These are phyloP conservation scores for Poterioochromonas sp. DNA, from an alignment of 352 stramenopile genomes.

Conservation along the genomic window DNA sequence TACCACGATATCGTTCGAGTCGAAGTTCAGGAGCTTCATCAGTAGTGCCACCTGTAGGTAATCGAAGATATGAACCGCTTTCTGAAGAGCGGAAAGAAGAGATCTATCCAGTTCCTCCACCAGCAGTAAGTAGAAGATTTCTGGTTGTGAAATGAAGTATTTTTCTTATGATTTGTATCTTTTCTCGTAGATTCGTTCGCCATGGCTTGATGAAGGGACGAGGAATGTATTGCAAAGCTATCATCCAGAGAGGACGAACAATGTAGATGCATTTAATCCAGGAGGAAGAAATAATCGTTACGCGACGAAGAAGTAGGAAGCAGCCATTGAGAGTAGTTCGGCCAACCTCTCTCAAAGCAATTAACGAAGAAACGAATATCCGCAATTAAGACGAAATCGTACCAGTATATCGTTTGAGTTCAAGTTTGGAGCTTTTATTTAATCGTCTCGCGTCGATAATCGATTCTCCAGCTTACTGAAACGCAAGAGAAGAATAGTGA, in stretches of 20 bases:
- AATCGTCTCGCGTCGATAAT: too few relatives aligned
- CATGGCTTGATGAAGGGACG: slow-evolving; percentile 8
- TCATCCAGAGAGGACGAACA: slow-evolving; percentile 10
- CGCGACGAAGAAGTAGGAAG: slow-evolving; percentile 8
- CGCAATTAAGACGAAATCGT: too few relatives aligned
- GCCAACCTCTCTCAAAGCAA: too few relatives aligned
- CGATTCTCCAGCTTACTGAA: too few relatives aligned
- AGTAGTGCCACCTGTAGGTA: slow-evolving; percentile 10
- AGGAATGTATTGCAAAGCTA: slow-evolving; percentile 14
- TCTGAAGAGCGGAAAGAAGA: slow-evolving; percentile 11
- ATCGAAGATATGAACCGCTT: slow-evolving; percentile 13
- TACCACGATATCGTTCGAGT: slow-evolving; percentile 11
- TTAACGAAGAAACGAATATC: too few relatives aligned
- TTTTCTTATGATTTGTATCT: slow-evolving; percentile 18
- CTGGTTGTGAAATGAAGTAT: slow-evolving; percentile 14
- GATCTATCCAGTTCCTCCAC: slow-evolving; percentile 10
- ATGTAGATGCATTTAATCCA: slow-evolving; percentile 15
- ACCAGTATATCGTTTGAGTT: too few relatives aligned
- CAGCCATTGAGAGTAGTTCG: too few relatives aligned
- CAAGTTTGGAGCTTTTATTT: too few relatives aligned
- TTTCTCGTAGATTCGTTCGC: slow-evolving; percentile 11
- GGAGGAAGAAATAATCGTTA: slow-evolving; percentile 14
- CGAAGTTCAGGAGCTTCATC: slow-evolving; percentile 10
- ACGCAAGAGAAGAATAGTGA: too few relatives aligned
- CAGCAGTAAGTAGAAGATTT: slow-evolving; percentile 14